These are phyloP conservation scores for Fusarium fujikuroi DNA, from an alignment of 2,329 filamentous ascomycete species.

Conservation along the genomic window DNA sequence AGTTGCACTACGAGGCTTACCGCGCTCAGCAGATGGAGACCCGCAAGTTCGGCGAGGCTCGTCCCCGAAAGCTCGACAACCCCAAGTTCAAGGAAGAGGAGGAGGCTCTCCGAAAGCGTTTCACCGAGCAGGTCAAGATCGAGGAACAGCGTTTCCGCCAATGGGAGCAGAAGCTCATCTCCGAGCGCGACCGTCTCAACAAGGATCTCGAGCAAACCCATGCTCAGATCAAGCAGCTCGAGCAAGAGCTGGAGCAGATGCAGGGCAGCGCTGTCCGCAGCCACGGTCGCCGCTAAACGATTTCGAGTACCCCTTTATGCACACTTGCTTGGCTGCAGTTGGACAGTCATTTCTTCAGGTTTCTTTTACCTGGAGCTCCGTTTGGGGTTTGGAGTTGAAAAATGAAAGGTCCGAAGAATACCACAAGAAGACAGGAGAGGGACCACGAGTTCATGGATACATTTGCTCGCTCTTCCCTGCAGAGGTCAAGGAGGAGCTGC, in stretches of 20 bases:
- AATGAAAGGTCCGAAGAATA: constrained; percentile 48
- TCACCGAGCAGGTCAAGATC: constrained; percentile 99
- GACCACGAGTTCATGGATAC: constrained; percentile 46
- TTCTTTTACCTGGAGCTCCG: constrained; percentile 45
- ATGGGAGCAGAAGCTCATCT: constrained; percentile 99
- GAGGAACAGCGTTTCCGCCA: constrained; percentile 99
- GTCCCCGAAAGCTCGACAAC: constrained; percentile 98
- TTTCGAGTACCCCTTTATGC: constrained; percentile 18
- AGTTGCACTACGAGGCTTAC: constrained; percentile 99
- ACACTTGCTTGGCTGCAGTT: constrained; percentile 43
- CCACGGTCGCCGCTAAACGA: constrained; percentile 84
- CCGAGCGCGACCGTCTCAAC: constrained; percentile 98
- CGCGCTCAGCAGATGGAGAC: constrained; percentile 99
- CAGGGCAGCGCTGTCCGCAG: constrained; percentile 91
- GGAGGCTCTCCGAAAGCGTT: constrained; percentile 96
- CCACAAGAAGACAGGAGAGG: constrained; percentile 40
- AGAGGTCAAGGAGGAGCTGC: constrained; percentile 17
- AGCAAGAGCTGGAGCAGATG: constrained; percentile 92
- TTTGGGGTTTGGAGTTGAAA: constrained; percentile 51
- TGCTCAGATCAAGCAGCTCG: constrained; percentile 90
- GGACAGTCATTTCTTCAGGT: constrained; percentile 44
- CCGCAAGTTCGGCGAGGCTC: constrained; percentile 97
- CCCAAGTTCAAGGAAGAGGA: constrained; percentile 99
- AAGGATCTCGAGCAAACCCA: constrained; percentile 99
- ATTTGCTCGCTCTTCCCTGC: constrained; percentile 39